These are phyloP conservation scores for Neurospora sp. DNA, from an alignment of 495 filamentous ascomycete genomes.

Conservation along the genomic window DNA sequence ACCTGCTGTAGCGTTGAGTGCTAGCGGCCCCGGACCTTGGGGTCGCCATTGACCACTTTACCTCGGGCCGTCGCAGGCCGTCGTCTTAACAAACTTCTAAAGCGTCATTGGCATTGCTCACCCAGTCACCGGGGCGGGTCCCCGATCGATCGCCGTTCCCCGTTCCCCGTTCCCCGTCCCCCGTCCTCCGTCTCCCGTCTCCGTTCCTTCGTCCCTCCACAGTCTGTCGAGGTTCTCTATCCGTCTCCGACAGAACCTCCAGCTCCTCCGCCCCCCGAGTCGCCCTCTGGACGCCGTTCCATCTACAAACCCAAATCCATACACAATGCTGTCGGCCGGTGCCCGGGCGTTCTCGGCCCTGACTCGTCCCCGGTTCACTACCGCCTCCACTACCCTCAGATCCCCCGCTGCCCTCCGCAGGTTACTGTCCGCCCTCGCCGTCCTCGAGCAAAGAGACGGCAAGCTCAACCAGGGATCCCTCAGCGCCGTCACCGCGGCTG, in stretches of 20 bases:
- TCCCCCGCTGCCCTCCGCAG: constrained; percentile 46
- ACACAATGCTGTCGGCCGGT: constrained; percentile 14
- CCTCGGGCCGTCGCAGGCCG: constrained; percentile 27
- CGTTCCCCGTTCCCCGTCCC: not conserved
- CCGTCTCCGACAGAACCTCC: not conserved
- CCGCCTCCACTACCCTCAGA: constrained; percentile 15
- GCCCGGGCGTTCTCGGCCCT: constrained; percentile 22
- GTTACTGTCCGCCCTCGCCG: constrained; percentile 75
- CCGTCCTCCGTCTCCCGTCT: not conserved
- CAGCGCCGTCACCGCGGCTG: constrained; percentile 75
- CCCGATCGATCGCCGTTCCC: not conserved
- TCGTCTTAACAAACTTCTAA: not conserved
- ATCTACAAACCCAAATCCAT: constrained; percentile 3
- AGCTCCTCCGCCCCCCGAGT: not conserved
- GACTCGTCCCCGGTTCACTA: constrained; percentile 14
- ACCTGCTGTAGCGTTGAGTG: not conserved
- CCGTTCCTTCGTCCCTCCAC: not conserved
- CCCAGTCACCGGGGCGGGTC: not conserved
- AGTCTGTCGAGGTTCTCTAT: not conserved
- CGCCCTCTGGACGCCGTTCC: not conserved
- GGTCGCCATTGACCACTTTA: not conserved
- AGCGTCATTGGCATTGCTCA: not conserved
- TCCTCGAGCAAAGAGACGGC: constrained; percentile 90
- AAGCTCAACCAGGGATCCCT: constrained; percentile 74
- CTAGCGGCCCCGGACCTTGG: not conserved